These are phyloP conservation scores for Penicillium salamii DNA, from an alignment of 495 filamentous ascomycete species.

Conservation along the genomic window DNA sequence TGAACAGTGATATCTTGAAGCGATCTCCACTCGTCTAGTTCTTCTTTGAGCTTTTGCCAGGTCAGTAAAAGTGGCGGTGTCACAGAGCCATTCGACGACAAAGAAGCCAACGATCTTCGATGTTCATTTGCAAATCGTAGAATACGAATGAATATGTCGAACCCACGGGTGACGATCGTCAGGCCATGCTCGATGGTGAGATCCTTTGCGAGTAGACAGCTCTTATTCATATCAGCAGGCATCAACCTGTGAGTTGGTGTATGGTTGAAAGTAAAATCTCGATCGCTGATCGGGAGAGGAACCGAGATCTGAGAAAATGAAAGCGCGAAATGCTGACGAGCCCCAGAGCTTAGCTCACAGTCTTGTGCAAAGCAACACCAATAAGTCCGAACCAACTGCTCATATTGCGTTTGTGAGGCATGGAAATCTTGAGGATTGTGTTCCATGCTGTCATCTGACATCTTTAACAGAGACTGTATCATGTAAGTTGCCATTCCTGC, in stretches of 20 bases:
- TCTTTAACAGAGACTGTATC: slow-evolving; percentile 45
- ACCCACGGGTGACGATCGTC: slow-evolving; percentile 40
- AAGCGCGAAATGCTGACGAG: slow-evolving; percentile 43
- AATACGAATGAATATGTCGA: slow-evolving; percentile 45
- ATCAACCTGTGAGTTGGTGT: slow-evolving; percentile 27
- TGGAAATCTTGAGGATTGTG: slow-evolving; percentile 39
- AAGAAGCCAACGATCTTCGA: slow-evolving; percentile 29
- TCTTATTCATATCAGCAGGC: slow-evolving; percentile 34
- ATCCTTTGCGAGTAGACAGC: slow-evolving; percentile 14
- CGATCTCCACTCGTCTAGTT: slow-evolving; percentile 42
- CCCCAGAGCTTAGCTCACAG: slow-evolving; percentile 44
- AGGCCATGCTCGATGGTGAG: slow-evolving; percentile 40
- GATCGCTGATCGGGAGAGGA: slow-evolving; percentile 40
- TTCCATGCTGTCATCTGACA: slow-evolving; percentile 44
- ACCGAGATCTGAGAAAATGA: slow-evolving; percentile 45
- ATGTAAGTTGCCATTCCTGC: slow-evolving; percentile 47
- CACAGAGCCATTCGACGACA: slow-evolving; percentile 10
- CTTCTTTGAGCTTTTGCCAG: slow-evolving; percentile 34
- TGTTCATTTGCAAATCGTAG: slow-evolving; percentile 45
- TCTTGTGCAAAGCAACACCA: slow-evolving; percentile 47
- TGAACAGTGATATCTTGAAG: slow-evolving; percentile 39
- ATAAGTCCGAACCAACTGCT: slow-evolving; percentile 45
- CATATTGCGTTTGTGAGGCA: slow-evolving; percentile 40
- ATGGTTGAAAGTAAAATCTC: slow-evolving; percentile 40
- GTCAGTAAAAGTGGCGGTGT: slow-evolving; percentile 20